phyloP scores from a whole-genome alignment of 352 stramenopile species.

The Globisporangium polare region DNA sequence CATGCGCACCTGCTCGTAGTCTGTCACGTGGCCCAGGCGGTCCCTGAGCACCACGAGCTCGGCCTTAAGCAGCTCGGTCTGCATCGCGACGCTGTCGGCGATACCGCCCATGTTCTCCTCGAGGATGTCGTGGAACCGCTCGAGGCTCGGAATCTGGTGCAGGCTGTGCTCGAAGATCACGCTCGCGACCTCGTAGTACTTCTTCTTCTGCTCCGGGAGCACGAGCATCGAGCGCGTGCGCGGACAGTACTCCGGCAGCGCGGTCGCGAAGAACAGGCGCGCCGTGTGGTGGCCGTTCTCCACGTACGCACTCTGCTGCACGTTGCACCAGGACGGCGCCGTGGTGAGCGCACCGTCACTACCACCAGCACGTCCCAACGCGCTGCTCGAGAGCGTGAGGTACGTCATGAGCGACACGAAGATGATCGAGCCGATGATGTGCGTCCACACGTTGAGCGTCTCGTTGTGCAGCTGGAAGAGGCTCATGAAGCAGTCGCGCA shows the following conservation, averaged over 20 bases:
- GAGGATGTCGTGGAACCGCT: constrained; percentile 71
- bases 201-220: constrained; percentile 20
- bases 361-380: constrained; percentile 20
- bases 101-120: constrained; percentile 71
- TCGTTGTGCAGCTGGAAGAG: constrained; percentile 89
- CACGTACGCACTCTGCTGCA: constrained; percentile 33
- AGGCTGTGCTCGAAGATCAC: constrained; percentile 82
- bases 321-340: constrained; percentile 28
- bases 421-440: constrained; percentile 84
- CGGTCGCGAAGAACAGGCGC: constrained; percentile 36
- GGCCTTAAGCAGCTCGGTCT: constrained; percentile 61
- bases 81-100: constrained; percentile 52
- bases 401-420: constrained; percentile 79
- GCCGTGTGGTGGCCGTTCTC: constrained; percentile 44
- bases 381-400: constrained; percentile 52
- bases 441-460: constrained; percentile 87
- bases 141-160: constrained; percentile 78
- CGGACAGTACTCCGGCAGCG: constrained; percentile 42
- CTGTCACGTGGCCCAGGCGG: constrained; percentile 42
- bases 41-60: constrained; percentile 58
- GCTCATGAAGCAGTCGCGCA: constrained; percentile 68
- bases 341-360: constrained; percentile 13
- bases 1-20: constrained; percentile 48
- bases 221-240: constrained; percentile 18
- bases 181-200: constrained; percentile 76